Evolutionary conservation across 805 yeast species (phyloP).

Genomic region (Suhomyces xylopsoci): DNA sequence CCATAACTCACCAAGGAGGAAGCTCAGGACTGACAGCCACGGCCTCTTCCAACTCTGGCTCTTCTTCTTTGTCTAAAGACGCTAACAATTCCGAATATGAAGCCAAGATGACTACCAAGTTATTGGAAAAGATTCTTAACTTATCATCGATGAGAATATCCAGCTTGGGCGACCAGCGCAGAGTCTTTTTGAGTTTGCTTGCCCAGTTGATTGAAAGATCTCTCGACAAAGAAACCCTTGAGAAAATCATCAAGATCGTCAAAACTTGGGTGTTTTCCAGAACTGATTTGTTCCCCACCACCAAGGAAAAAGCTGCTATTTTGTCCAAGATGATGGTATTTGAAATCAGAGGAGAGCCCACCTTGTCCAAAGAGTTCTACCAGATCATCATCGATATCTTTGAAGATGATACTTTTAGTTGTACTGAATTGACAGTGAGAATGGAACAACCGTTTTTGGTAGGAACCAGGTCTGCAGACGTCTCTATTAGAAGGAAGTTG

Average conservation of each 20-base stretch:
- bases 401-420: constrained; percentile 69
- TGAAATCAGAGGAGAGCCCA: constrained; percentile 82
- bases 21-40: constrained; percentile 12
- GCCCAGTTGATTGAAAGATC: constrained; percentile 92
- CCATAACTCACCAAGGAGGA: constrained; percentile 52
- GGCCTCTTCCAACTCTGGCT: not conserved
- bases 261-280: constrained; percentile 87
- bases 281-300: constrained; percentile 84
- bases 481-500: constrained; percentile 66
- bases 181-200: constrained; percentile 78
- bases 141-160: constrained; percentile 79
- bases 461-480: constrained; percentile 84
- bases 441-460: constrained; percentile 96
- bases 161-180: constrained; percentile 86
- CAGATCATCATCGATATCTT: constrained; percentile 85
- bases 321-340: constrained; percentile 90
- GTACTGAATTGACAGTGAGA: constrained; percentile 87
- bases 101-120: constrained; percentile 72
- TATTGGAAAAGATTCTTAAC: constrained; percentile 72
- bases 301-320: constrained; percentile 93
- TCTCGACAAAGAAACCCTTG: constrained; percentile 68
- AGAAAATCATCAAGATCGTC: constrained; percentile 72
- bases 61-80: constrained; percentile 25
- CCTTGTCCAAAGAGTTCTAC: constrained; percentile 73
- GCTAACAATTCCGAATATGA: constrained; percentile 55